Base-by-base conservation (phyloP, 129 eudicot genomes). In the Lactuca sativa region DNA sequence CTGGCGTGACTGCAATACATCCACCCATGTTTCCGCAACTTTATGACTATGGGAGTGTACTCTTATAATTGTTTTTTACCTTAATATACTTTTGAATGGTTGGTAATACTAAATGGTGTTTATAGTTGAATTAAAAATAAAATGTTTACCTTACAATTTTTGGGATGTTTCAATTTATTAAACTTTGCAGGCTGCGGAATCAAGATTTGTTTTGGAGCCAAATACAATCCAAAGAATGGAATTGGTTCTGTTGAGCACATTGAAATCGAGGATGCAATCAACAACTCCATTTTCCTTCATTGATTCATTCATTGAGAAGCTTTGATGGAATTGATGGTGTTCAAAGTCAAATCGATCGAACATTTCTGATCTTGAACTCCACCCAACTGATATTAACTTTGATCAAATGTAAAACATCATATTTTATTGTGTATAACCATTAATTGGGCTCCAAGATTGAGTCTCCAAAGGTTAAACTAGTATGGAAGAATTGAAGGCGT, bases 221-320 rank as follows among this genome's bases (percentile, higher is more conserved):
- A 21, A 21, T 0, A 21, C 0, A 1, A 21, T 85, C 37, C 84
- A 84, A 70, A 82, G 86, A 82, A 88, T 88, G 95, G 95, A 88
- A 74, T 78, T 85, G 61, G 71, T 88, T 71, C 90, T 88, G 31
- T 66, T 88, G 77, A 77, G 74, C 71, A 88, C 95, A 60, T 80
- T 88, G 81, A 85, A 88, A 33, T 88, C 88, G 90, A 88, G 95
- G 66, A 88, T 88, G 95, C 84, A 88, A 32, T 63, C 90, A 62
- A 68, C 82, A 54, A 82, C 95, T 66, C 95, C 95, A 66, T 88
- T 84, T 69, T 85, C 90, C 4, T 88, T 74, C 81, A 75, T 85
- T 62, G 88, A 85, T 74, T 70, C 80, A 73, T 84, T 84, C 74
- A 79, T 88, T 32, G 6, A 63, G 13, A 84, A 75, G 78, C 47